These are phyloP conservation scores for Metschnikowia lochheadii DNA, from an alignment of 805 yeast genomes.

Conservation along the genomic window DNA sequence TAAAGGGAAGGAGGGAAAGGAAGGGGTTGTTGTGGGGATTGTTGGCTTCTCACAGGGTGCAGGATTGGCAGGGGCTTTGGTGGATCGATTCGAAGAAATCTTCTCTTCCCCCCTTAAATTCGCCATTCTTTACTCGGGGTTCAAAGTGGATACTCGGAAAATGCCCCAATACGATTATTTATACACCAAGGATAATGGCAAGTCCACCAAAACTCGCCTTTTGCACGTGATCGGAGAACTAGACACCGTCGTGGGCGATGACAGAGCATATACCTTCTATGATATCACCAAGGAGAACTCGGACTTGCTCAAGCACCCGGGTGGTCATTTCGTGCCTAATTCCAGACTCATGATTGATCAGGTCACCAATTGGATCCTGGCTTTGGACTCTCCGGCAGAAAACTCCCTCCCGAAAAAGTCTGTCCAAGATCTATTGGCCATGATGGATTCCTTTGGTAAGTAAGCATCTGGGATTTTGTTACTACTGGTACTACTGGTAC, in stretches of 20 bases:
- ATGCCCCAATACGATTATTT: constrained; percentile 23
- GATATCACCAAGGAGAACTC: constrained; percentile 40
- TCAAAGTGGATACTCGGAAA: constrained; percentile 29
- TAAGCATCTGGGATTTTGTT: background rate
- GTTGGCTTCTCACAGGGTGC: constrained; percentile 96
- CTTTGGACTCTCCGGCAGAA: constrained; percentile 12
- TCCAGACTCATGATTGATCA: constrained; percentile 49
- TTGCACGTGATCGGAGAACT: constrained; percentile 81
- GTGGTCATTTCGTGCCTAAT: constrained; percentile 96
- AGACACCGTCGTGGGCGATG: constrained; percentile 80
- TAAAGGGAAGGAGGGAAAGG: no score
- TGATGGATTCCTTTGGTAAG: constrained; percentile 34
- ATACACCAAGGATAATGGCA: constrained; percentile 19
- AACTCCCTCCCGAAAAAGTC: constrained; percentile 20
- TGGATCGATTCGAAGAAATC: constrained; percentile 53
- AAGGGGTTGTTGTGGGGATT: constrained; percentile 64
- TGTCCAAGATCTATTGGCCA: constrained; percentile 31
- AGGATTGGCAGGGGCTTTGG: constrained; percentile 69
- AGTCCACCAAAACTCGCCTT: constrained; percentile 23
- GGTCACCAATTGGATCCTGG: constrained; percentile 38
- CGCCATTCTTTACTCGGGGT: constrained; percentile 73
- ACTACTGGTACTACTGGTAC: background rate
- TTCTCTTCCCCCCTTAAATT: constrained; percentile 56
- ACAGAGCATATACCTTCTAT: constrained; percentile 59
- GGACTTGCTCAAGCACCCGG: constrained; percentile 77